Conservation (phyloP, 2,329 filamentous ascomycete genomes). For the Beauveria australis region DNA sequence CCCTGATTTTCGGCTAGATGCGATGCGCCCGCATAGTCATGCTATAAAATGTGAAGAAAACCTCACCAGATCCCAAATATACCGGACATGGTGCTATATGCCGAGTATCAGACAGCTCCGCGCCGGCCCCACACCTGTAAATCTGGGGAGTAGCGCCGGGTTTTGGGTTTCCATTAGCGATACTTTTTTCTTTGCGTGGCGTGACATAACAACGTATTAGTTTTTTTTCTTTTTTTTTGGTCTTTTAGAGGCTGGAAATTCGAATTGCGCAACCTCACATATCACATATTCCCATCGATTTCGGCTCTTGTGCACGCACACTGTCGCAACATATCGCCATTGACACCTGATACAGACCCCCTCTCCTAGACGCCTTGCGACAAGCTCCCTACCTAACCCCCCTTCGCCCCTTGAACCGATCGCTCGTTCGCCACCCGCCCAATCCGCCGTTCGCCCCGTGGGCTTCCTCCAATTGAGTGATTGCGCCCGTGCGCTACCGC, state of each 20-base stretch:
- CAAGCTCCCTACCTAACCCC: neutral
- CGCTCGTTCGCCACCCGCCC: neutral
- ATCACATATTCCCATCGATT: neutral
- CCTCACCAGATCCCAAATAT: neutral
- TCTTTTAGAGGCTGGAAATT: neutral
- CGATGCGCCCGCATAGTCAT: neutral
- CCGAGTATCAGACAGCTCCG: neutral
- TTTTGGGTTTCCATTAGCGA: neutral
- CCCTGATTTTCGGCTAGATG: neutral
- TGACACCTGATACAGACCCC: neutral
- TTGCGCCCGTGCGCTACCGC: neutral
- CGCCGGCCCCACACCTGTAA: slow-evolving; percentile 1
- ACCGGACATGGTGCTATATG: neutral
- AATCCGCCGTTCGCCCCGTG: neutral
- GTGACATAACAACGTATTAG: neutral
- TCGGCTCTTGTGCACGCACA: neutral
- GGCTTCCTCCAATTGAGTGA: too few relatives aligned
- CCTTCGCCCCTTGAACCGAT: neutral
- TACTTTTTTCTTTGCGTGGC: neutral
- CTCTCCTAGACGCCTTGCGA: neutral
- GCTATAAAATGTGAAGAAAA: neutral
- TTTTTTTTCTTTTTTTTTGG: too few relatives aligned
- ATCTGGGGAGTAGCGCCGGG: slow-evolving; percentile 8
- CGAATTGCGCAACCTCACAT: neutral
- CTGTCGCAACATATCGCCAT: neutral